Evolutionary conservation across 164 flowering plant genomes (phyloP), one percentile per base, ranked within the genome.

Genomic region (Vitis riparia): DNA sequence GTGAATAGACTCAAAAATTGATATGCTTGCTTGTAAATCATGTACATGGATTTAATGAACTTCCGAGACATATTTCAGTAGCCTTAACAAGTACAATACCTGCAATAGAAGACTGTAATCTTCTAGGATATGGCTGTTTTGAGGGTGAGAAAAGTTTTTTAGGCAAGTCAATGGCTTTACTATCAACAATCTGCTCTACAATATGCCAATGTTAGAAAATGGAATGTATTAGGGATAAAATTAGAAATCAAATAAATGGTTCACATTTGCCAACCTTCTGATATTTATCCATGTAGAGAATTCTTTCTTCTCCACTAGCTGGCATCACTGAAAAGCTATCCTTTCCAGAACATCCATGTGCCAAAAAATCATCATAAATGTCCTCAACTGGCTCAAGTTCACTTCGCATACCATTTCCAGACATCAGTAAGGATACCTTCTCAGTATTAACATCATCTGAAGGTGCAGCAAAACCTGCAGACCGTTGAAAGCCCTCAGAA

Each of bases 171-270:
- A 55, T 64, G 51, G 47, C 55, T n/a, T 32, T 19, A 69, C 47
- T 17, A 68, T 63, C 59, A 52, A 23, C 77, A 53, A 66, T 67
- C 79, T 81, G 79, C 69, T 69, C 56, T 23, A 68, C 23, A 59
- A 37, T 37, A 37, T 37, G 0, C 44, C 44, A 37, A 37, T 3
- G 44, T 37, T 37, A 37, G 44, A 37, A 37, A 37, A 37, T 37
- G 44, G 44, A 37, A 37, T 37, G 15, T 11, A 63, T 11, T 9
- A 12, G 17, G n/a, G 27, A 12, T 19, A 12, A 37, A 8, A 32
- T 44, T 11, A 44, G 51, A 62, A 37, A 2, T 48, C 53, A 68
- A 11, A 59, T 10, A 37, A 2, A 37, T 37, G 27, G 48, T 61
- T 56, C 37, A 47, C 8, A 12, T 44, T 23, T 3, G 27, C 48